Evolutionary conservation across 2,329 filamentous ascomycete species (phyloP).

Genomic region (Chrysosporium keratinophilum): DNA sequence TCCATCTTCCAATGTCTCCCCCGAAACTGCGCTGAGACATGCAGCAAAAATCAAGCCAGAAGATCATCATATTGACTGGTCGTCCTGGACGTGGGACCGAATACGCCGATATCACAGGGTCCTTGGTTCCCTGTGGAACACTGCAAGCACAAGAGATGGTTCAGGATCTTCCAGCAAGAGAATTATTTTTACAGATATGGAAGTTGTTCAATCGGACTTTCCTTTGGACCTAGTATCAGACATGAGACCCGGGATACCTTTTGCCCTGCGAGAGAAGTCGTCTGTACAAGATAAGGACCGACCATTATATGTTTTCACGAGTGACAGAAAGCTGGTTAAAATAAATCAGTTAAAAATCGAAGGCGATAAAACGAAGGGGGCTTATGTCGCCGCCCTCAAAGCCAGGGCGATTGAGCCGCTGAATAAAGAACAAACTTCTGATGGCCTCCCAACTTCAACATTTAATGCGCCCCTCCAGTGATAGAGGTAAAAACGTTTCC

Average conservation of each 20-base stretch:
- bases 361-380: conserved; percentile 28
- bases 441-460: conserved; percentile 16
- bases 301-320: conserved; percentile 30
- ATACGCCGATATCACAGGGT: conserved; percentile 49
- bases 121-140: conserved; percentile 58
- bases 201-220: conserved; percentile 24
- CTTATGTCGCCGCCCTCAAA: conserved; percentile 31
- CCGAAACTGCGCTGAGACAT: conserved; percentile 33
- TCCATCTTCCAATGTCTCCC: conserved; percentile 22
- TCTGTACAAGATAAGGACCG: conserved; percentile 17
- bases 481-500: conserved; percentile 7
- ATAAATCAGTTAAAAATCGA: conserved; percentile 34
- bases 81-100: conserved; percentile 42
- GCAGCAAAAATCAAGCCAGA: conserved; percentile 64
- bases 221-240: conserved; percentile 22
- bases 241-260: conserved; percentile 30
- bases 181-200: conserved; percentile 30
- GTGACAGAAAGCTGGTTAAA: conserved; percentile 28
- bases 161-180: conserved; percentile 23
- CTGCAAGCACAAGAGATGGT: conserved; percentile 17
- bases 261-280: conserved; percentile 20
- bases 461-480: conserved; percentile 30
- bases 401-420: conserved; percentile 30
- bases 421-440: conserved; percentile 20
- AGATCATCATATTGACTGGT: conserved; percentile 55